Percentiles rank a stretch among this genome's conserved stretches.
Evolutionary conservation across 208 protist species (phyloP).

Genomic region (Leishmania gerbilli): DNA sequence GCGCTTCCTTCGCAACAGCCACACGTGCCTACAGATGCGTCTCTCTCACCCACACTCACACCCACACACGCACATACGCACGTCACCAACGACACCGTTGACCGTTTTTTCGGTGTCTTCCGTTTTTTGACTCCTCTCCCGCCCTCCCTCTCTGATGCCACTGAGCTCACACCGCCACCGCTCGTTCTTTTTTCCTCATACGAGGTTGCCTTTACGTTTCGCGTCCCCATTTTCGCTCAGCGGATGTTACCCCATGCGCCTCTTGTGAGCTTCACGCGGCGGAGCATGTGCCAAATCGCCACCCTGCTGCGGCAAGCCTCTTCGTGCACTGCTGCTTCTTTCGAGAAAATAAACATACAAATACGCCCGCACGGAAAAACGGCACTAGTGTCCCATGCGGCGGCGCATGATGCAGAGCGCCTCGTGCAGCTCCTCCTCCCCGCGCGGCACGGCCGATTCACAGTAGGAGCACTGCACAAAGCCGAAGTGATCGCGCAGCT

Average conservation of each 20-base stretch:
- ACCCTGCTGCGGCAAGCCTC: not conserved
- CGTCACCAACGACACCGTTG: not conserved
- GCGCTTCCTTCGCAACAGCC: not conserved
- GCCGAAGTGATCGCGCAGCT: slow-evolving; percentile 44
- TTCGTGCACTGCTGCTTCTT: not conserved
- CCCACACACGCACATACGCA: not conserved
- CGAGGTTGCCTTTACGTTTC: not conserved
- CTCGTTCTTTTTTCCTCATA: not conserved
- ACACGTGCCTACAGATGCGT: not conserved
- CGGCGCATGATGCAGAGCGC: slow-evolving; percentile 32
- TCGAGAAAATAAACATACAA: not conserved
- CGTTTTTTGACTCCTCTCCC: not conserved
- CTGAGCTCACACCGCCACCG: not conserved
- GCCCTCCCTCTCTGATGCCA: not conserved
- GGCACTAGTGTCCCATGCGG: not conserved
- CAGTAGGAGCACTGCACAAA: slow-evolving; percentile 48
- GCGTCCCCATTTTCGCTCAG: not conserved
- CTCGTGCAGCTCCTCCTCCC: slow-evolving; percentile 30
- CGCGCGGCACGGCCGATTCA: slow-evolving; percentile 26
- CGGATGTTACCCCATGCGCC: not conserved
- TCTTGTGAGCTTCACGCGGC: not conserved
- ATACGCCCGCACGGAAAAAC: not conserved
- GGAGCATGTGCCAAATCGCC: not conserved
- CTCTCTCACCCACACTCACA: not conserved
- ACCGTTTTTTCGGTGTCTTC: not conserved